These are phyloP conservation scores for Ophiocordyceps robertsii DNA, from an alignment of 2,329 filamentous ascomycete species.

Conservation along the genomic window DNA sequence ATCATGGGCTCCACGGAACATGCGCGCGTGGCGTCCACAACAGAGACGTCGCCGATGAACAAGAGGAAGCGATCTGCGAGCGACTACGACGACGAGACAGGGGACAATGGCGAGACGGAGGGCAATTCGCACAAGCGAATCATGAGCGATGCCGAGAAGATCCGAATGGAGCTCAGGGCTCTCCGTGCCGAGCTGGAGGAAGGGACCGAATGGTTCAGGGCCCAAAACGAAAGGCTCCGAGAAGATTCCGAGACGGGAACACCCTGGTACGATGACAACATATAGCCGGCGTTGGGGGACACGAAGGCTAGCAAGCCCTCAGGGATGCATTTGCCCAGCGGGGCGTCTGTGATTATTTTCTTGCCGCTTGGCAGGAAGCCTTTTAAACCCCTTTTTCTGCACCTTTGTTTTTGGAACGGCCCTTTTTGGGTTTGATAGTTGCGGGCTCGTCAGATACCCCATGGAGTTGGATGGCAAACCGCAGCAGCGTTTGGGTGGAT, in stretches of 20 bases:
- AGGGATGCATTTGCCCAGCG: not conserved
- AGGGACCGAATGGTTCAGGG: constrained; percentile 30
- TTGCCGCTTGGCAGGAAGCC: not conserved
- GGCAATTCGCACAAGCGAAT: constrained; percentile 15
- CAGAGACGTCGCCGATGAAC: constrained; percentile 10
- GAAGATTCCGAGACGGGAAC: constrained; percentile 20
- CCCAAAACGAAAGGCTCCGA: constrained; percentile 29
- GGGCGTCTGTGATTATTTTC: not conserved
- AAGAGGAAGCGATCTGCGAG: constrained; percentile 19
- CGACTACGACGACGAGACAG: constrained; percentile 6
- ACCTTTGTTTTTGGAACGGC: not conserved
- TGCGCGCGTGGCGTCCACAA: constrained; percentile 1
- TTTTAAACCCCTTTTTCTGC: not conserved
- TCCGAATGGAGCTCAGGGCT: constrained; percentile 25
- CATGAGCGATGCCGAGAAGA: constrained; percentile 26
- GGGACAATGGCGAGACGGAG: constrained; percentile 5
- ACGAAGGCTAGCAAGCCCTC: too few species aligned
- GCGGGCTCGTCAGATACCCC: constrained; percentile 10
- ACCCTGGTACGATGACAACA: constrained; percentile 19
- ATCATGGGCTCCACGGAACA: not conserved
- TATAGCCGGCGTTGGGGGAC: constrained; percentile 8
- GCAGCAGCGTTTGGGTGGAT: too few species aligned
- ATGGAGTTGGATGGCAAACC: constrained; percentile 7
- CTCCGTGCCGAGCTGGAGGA: constrained; percentile 32
- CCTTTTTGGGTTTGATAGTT: not conserved